These are phyloP conservation scores for Amaranthus palmeri DNA, from an alignment of 148 eudicot genomes.

Conservation along the genomic window DNA sequence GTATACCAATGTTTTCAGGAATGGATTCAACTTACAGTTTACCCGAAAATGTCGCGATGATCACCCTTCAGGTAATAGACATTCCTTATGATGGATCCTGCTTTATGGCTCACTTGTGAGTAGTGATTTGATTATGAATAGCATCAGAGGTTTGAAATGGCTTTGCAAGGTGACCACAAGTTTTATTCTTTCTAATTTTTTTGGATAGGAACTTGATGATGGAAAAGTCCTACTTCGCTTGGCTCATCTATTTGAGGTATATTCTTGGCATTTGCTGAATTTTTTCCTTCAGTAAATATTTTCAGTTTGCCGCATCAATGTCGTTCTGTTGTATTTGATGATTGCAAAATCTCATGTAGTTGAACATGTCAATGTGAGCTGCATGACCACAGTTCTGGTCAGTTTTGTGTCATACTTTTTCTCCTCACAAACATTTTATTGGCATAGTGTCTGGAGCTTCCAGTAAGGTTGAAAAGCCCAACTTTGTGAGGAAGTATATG, in stretches of 20 bases:
- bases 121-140: not conserved
- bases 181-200: not conserved
- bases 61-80: slow-evolving; percentile 83
- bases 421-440: not conserved
- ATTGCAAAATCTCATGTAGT: not conserved
- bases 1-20: slow-evolving; percentile 51
- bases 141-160: not conserved
- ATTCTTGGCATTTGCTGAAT: slow-evolving; percentile 10
- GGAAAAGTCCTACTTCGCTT: slow-evolving; percentile 77
- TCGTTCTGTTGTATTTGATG: not conserved
- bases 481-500: not conserved
- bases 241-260: slow-evolving; percentile 93
- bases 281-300: not conserved
- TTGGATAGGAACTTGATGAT: slow-evolving; percentile 70
- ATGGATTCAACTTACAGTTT: slow-evolving; percentile 73
- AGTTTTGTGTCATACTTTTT: not conserved
- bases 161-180: not conserved
- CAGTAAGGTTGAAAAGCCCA: not conserved
- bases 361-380: not conserved
- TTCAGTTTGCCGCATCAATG: not conserved
- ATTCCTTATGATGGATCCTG: not conserved
- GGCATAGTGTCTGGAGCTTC: not conserved
- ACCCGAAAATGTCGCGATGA: slow-evolving; percentile 83
- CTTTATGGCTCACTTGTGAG: not conserved
- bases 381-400: not conserved